Percentiles rank a stretch among this genome's conserved stretches.
These are phyloP conservation scores for Orychophragmus violaceus DNA, from an alignment of 345 rosid genomes.

Conservation along the genomic window DNA sequence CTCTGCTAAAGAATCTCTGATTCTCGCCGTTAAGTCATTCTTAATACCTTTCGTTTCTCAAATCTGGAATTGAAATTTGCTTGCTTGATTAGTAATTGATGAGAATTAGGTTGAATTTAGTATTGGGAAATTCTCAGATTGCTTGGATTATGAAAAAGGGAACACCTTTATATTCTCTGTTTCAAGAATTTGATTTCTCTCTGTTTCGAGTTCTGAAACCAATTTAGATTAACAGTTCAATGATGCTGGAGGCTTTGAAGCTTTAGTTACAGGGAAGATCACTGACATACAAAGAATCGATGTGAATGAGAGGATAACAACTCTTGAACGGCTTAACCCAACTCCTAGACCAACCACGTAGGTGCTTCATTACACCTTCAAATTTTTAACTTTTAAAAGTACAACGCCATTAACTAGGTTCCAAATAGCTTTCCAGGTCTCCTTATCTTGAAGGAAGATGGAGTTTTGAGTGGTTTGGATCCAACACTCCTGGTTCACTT, in stretches of 20 bases:
- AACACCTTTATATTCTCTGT: neutral
- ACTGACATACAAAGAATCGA: conserved; percentile 74
- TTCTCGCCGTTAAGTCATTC: conserved; percentile 69
- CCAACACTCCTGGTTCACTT: conserved; percentile 59
- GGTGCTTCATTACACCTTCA: conserved; percentile 25
- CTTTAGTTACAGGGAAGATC: conserved; percentile 62
- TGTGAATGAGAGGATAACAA: conserved; percentile 76
- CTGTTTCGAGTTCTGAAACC: neutral
- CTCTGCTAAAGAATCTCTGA: conserved; percentile 91
- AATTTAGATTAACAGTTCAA: conserved; percentile 49
- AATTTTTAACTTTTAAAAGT: neutral
- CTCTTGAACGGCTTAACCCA: conserved; percentile 86
- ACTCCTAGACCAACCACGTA: conserved; percentile 96
- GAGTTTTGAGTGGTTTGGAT: conserved; percentile 95
- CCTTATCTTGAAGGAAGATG: conserved; percentile 89
- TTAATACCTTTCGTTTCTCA: neutral
- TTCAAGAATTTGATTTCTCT: neutral
- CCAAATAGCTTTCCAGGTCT: conserved; percentile 67
- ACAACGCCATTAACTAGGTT: conserved; percentile 34
- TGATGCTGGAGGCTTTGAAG: conserved; percentile 89
- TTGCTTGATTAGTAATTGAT: neutral
- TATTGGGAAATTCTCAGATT: too few species aligned
- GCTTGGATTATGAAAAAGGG: neutral
- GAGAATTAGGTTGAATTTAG: conserved; percentile 1
- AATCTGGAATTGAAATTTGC: neutral